Evolutionary conservation across 116 monocot species (phyloP), one percentile per base, ranked within the genome.

Genomic region (Cymodocea nodosa): DNA sequence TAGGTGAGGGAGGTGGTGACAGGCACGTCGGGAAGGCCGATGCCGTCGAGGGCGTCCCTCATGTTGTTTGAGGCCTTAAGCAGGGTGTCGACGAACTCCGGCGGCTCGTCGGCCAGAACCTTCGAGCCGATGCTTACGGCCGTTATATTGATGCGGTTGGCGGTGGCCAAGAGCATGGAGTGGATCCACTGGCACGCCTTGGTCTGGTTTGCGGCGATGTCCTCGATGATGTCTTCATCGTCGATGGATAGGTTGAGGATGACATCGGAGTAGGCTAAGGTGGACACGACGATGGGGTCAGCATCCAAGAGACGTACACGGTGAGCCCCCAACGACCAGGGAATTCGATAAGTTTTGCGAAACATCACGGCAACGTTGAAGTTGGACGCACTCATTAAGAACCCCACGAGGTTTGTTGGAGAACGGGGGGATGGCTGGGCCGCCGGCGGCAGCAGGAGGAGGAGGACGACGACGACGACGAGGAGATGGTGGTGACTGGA

Each of bases 81-180:
- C 12, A 73, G 56, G n/a, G n/a, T 19, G 36, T 37, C 23, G 5
- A 18, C 25, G 11, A 49, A 17, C 13, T 59, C 19, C 14, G 56
- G 65, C 23, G 56, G 73, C 23, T 57, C 5, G 20, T 5, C 9
- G 9, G 49, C 34, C 5, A 73, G 15, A 34, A 73, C 35, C 5
- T 59, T 13, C 34, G 22, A 50, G 49, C 73, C 73, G 25, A 73
- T 9, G 57, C 25, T 56, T 65, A 73, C 57, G 65, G 73, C 13
- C 18, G 65, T 22, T 50, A 73, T 56, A 17, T 36, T 59, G 50
- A 59, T n/a, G 8, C 44, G 20, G 12, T 4, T 40, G 20, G 23
- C 40, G 56, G 59, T 37, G 20, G 36, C 4, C 0, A 10, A 15
- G 35, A 73, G 17, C 18, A 48, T 65, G 2, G n/a, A 40, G n/a